Evolutionary conservation across 371 early-diverging fungal genomes (phyloP).

Genomic region (Mortierella sp.): DNA sequence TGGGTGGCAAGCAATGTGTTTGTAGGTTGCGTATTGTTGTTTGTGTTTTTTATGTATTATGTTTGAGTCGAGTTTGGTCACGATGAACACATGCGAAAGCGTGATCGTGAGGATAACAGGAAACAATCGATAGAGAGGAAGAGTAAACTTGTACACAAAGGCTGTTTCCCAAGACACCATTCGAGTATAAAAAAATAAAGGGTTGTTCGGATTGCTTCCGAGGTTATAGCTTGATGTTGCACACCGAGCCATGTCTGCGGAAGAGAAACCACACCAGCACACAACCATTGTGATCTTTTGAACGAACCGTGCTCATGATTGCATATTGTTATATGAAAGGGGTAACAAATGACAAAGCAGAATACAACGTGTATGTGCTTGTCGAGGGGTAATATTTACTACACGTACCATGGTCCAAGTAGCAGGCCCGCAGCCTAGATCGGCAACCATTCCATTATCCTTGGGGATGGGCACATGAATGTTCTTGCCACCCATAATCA

Average conservation of each 20-base stretch:
- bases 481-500: constrained; percentile 39
- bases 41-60: neutral
- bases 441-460: constrained; percentile 41
- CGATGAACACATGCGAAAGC: constrained; percentile 26
- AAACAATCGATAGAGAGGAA: neutral
- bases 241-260: no score
- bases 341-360: neutral
- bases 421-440: constrained; percentile 55
- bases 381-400: neutral
- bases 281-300: neutral
- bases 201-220: neutral
- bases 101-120: constrained; percentile 6
- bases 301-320: neutral
- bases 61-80: neutral
- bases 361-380: neutral
- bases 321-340: constrained; percentile 4
- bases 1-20: neutral
- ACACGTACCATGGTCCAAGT: constrained; percentile 56
- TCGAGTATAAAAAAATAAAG: neutral
- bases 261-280: constrained; percentile 3
- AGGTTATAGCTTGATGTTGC: no score
- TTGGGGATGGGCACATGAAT: constrained; percentile 47
- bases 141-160: no score
- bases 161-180: constrained; percentile 1
- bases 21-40: neutral